These are phyloP conservation scores for Kwoniella heveanensis DNA, from an alignment of 768 basidiomycete genomes.

Conservation along the genomic window DNA sequence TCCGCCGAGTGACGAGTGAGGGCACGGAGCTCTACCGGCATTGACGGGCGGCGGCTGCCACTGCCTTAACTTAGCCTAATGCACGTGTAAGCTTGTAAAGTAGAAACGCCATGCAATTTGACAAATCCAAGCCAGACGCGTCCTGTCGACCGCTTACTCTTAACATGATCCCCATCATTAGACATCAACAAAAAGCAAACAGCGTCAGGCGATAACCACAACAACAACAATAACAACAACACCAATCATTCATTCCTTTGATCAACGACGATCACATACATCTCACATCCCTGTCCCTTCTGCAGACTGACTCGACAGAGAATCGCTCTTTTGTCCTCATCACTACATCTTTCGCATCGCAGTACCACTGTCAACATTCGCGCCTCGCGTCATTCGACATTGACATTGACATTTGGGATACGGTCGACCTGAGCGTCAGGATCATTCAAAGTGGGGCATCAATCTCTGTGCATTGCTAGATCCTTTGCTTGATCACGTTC, in stretches of 20 bases:
- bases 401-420: too few relatives aligned
- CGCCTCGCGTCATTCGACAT: neutral
- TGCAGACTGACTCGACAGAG: neutral
- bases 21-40: too few relatives aligned
- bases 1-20: too few relatives aligned
- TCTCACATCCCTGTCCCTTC: neutral
- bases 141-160: too few relatives aligned
- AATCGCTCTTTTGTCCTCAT: neutral
- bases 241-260: neutral
- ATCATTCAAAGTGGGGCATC: neutral
- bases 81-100: too few relatives aligned
- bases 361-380: neutral
- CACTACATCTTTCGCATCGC: too few relatives aligned
- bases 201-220: neutral
- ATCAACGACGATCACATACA: neutral
- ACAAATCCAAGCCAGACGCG: too few relatives aligned
- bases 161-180: neutral
- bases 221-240: slow-evolving; percentile 7
- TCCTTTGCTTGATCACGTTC: neutral
- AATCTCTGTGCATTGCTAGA: neutral
- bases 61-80: too few relatives aligned
- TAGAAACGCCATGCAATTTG: too few relatives aligned
- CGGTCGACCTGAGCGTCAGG: too few relatives aligned
- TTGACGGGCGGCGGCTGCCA: too few relatives aligned
- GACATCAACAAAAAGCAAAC: slow-evolving; percentile 1